Percentiles rank a stretch among this genome's conserved stretches.
Conservation (phyloP, 306 rosid genomes). For the Prosopis cineraria region DNA sequence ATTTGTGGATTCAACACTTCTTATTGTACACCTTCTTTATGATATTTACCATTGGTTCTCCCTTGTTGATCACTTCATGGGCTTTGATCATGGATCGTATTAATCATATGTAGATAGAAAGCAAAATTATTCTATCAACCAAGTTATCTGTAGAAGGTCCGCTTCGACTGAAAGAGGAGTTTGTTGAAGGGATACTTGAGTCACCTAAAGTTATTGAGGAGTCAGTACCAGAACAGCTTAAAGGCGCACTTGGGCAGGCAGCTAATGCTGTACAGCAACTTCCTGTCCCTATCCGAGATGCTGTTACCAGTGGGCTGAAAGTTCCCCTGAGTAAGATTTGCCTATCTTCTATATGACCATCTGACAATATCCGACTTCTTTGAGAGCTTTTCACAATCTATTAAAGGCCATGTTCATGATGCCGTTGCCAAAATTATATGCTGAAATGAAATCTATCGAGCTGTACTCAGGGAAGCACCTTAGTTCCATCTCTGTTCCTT, state of each 20-base stretch:
- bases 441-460: slow-evolving; percentile 21
- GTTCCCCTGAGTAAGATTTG: slow-evolving; percentile 76
- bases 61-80: slow-evolving; percentile 3
- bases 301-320: slow-evolving; percentile 66
- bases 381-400: slow-evolving; percentile 1
- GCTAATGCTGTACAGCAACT: slow-evolving; percentile 71
- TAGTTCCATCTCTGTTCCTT: slow-evolving; percentile 8
- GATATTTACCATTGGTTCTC: slow-evolving; percentile 2
- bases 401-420: slow-evolving; percentile 27
- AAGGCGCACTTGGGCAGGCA: slow-evolving; percentile 87
- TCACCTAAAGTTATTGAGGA: slow-evolving; percentile 81
- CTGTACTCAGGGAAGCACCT: slow-evolving; percentile 25
- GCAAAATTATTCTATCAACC: slow-evolving; percentile 64
- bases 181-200: slow-evolving; percentile 77
- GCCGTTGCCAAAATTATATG: slow-evolving; percentile 6
- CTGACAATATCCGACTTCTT: slow-evolving; percentile 19
- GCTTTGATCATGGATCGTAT: slow-evolving; percentile 25
- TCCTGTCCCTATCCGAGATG: slow-evolving; percentile 77
- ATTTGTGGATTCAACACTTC: slow-evolving; percentile 2
- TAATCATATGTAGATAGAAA: slow-evolving; percentile 69
- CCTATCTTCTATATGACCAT: slow-evolving; percentile 19
- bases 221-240: slow-evolving; percentile 79
- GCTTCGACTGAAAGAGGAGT: slow-evolving; percentile 93
- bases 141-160: slow-evolving; percentile 91
- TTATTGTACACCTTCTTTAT: neutral